Percentiles rank a stretch among this genome's conserved stretches.
phyloP scores from a whole-genome alignment of 352 stramenopile genomes.

The Phytophthora tentaculata region DNA sequence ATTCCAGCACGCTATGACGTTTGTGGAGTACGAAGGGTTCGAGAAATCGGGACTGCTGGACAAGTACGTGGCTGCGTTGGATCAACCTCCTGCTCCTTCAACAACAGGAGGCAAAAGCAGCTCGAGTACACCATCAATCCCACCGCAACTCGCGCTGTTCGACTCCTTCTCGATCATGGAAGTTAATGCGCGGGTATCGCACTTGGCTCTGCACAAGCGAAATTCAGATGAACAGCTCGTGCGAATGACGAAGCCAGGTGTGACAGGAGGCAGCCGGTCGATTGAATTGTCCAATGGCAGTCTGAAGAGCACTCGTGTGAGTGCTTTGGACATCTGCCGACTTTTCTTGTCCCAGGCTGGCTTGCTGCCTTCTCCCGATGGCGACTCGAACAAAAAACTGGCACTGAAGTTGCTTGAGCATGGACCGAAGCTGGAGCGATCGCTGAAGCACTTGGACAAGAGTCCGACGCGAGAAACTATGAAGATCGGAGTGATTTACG shows the following conservation, averaged over 20 bases:
- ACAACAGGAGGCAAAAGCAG: slow-evolving; percentile 32
- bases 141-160: slow-evolving; percentile 79
- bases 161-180: slow-evolving; percentile 90
- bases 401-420: slow-evolving; percentile 77
- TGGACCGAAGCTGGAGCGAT: slow-evolving; percentile 77
- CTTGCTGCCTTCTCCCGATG: slow-evolving; percentile 66
- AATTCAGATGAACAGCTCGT: slow-evolving; percentile 46
- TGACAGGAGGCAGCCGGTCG: slow-evolving; percentile 38
- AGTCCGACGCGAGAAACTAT: slow-evolving; percentile 89
- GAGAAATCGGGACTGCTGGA: slow-evolving; percentile 73
- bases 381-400: slow-evolving; percentile 58
- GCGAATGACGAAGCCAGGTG: slow-evolving; percentile 50
- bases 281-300: slow-evolving; percentile 36
- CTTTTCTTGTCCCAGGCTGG: slow-evolving; percentile 83
- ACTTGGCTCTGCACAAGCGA: slow-evolving; percentile 55
- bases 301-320: slow-evolving; percentile 56
- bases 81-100: slow-evolving; percentile 43
- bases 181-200: slow-evolving; percentile 80
- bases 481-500: slow-evolving; percentile 91
- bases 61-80: slow-evolving; percentile 78
- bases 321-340: slow-evolving; percentile 79
- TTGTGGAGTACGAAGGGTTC: slow-evolving; percentile 77
- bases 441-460: slow-evolving; percentile 85
- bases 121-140: slow-evolving; percentile 46
- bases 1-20: slow-evolving; percentile 73